Evolutionary conservation across 139 green algal genomes (phyloP), one percentile per base, ranked within the genome.

Genomic region (Volvox africanus): DNA sequence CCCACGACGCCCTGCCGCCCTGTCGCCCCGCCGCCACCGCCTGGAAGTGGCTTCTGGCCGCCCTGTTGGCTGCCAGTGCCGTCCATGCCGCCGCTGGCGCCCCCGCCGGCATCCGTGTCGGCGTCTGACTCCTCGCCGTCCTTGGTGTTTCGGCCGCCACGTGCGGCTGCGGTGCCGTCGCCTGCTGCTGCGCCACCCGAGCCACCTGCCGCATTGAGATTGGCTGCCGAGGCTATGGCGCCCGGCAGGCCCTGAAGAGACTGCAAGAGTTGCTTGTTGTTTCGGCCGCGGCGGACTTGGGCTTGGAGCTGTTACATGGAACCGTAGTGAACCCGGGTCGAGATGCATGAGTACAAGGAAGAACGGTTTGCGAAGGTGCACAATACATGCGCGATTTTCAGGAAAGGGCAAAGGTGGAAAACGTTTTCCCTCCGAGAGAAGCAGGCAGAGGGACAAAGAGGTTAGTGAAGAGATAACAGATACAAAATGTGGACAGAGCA

Each of bases 211-310:
- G 11, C 21, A 44, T 32, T 36, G 32, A 86, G 2, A 55, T 79
- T 91, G 76, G 33, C 61, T 61, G 35, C 50, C 16, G 87, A 86
- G 87, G 87, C 24, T 28, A 79, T 86, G 30, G 61, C 44, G 32
- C 76, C 21, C 0, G 76, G 87, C 76, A 91, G 55, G 30, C 75
- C 76, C 12, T 30, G 32, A 0, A 86, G 28, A 44, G 75, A 79
- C 61, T 76, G 73, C 55, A 91, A 26, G 33, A 91, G 24, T 55
- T 68, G 76, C 87, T 91, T 91, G 87, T 91, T 91, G 87, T 91
- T 91, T 76, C 87, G 87, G 87, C 87, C 87, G 61, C 87, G 87
- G 33, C 87, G 87, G 21, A 91, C 87, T 30, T 91, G 87, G 16
- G 87, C 76, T 86, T 91, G 87, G 33, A 91, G 87, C 87, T 91